A percentile compares a stretch with the other conserved stretches of the same genome.
Conservation (phyloP, 129 eudicot genomes). For the Centella asiatica region DNA sequence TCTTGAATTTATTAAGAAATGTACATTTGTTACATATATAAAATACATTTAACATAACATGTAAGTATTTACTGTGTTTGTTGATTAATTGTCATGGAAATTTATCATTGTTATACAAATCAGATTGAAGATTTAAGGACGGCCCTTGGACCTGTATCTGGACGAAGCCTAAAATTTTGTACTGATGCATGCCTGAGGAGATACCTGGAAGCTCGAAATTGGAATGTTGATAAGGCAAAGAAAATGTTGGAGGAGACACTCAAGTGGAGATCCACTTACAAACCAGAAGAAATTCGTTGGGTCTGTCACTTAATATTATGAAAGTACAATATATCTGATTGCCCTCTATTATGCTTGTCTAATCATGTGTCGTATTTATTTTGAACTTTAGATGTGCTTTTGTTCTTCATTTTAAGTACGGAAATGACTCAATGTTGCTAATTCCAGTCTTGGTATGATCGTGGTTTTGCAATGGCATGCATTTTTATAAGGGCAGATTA, state of each 20-base stretch:
- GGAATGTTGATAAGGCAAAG: conserved; percentile 80
- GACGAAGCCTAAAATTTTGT: conserved; percentile 58
- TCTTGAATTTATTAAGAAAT: not conserved
- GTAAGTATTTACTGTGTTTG: not conserved
- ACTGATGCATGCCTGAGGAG: conserved; percentile 71
- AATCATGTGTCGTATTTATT: not conserved
- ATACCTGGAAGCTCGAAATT: conserved; percentile 75
- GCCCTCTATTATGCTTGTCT: not conserved
- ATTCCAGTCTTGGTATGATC: not conserved
- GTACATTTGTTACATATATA: not conserved
- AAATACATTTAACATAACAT: not conserved
- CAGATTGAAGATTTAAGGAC: conserved; percentile 62
- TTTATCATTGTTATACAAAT: conserved; percentile 2
- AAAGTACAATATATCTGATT: not conserved
- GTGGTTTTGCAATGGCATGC: not conserved
- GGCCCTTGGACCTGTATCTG: conserved; percentile 69
- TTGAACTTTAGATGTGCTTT: not conserved
- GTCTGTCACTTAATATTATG: conserved; percentile 25
- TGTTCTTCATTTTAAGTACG: not conserved
- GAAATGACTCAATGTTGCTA: not conserved
- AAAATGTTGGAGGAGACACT: conserved; percentile 89
- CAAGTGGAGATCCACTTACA: conserved; percentile 69
- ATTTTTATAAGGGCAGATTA: not conserved
- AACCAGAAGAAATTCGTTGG: conserved; percentile 95
- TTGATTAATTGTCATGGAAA: not conserved